These are phyloP conservation scores for Vaucheria bursata DNA, from an alignment of 352 stramenopile genomes.

Conservation along the genomic window DNA sequence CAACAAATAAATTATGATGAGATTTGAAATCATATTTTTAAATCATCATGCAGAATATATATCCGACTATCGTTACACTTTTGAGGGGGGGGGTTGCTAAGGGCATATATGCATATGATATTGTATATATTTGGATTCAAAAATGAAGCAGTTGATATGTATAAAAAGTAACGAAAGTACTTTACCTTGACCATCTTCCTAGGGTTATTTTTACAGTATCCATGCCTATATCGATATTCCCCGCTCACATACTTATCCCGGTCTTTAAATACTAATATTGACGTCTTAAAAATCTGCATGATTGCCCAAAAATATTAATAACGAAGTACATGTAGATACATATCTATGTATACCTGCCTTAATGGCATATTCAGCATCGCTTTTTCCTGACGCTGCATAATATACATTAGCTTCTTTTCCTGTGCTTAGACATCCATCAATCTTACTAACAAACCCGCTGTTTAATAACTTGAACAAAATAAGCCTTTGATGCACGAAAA, in stretches of 20 bases:
- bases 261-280: conserved; percentile 99
- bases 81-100: too few relatives aligned
- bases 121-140: too few relatives aligned
- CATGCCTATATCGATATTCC: conserved; percentile 92
- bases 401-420: conserved; percentile 99
- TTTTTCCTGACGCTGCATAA: conserved; percentile 66
- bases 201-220: conserved; percentile 91
- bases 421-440: conserved; percentile 97
- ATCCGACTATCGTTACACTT: too few relatives aligned
- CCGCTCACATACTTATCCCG: conserved; percentile 96
- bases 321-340: not conserved
- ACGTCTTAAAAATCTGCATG: conserved; percentile 82
- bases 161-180: too few relatives aligned
- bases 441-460: conserved; percentile 82
- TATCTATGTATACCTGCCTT: conserved; percentile 28
- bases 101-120: too few relatives aligned
- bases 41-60: too few relatives aligned
- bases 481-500: conserved; percentile 90
- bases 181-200: conserved; percentile 98
- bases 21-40: too few relatives aligned
- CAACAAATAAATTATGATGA: too few relatives aligned
- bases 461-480: conserved; percentile 98
- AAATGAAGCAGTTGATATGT: too few relatives aligned
- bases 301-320: too few relatives aligned
- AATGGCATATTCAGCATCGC: conserved; percentile 33